Conservation (phyloP, 495 filamentous ascomycete species). For the Neurospora sp. region DNA sequence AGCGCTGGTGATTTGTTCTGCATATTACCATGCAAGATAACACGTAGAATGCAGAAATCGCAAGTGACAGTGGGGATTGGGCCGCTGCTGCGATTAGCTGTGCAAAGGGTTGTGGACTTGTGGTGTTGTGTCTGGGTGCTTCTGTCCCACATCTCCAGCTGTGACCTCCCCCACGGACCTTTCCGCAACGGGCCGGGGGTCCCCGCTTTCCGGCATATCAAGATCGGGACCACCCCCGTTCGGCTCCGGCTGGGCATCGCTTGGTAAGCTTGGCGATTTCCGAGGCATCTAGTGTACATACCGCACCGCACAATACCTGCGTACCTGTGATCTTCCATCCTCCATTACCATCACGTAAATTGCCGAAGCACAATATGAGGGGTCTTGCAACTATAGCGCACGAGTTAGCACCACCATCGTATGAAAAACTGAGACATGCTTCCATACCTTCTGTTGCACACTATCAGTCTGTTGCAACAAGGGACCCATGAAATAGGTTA, state of each 20-base stretch:
- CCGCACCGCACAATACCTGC: not conserved
- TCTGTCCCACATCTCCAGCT: no score
- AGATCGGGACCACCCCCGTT: not conserved
- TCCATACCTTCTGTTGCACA: not conserved
- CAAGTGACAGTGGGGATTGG: no score
- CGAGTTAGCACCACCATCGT: no score
- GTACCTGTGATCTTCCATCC: not conserved
- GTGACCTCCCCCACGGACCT: not conserved
- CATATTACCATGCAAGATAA: not conserved
- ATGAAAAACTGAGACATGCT: no score
- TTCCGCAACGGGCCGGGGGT: not conserved
- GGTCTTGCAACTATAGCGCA: not conserved
- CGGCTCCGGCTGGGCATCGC: not conserved
- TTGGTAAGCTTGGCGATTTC: not conserved
- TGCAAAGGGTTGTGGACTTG: no score
- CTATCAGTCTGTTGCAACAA: no score
- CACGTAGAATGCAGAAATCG: no score
- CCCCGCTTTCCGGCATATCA: not conserved
- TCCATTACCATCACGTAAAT: not conserved
- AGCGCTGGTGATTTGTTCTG: no score
- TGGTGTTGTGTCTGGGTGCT: no score
- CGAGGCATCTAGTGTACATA: not conserved
- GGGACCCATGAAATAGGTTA: not conserved
- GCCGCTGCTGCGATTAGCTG: no score
- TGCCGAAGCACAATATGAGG: not conserved